A percentile compares a stretch with the other conserved stretches of the same genome.
Conservation (phyloP, 1,139 yeast species). For the Dujonia santamariae region DNA sequence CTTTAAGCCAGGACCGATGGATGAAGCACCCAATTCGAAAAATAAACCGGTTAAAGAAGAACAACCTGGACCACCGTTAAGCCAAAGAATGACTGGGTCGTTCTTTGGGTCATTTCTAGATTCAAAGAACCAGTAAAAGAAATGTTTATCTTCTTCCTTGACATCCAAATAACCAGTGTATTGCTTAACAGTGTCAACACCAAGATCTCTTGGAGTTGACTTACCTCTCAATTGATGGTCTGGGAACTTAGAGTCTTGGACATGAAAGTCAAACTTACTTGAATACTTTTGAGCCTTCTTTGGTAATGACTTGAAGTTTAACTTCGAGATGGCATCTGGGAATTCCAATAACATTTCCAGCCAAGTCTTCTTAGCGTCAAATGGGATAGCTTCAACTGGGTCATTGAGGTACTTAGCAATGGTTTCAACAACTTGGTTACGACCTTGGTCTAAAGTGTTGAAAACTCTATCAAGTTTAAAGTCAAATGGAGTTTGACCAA, state of each 20-base stretch:
- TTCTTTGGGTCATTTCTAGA: constrained; percentile 43
- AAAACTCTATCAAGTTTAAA: constrained; percentile 14
- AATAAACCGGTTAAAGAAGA: constrained; percentile 42
- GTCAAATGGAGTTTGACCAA: constrained; percentile 27
- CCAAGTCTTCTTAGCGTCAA: constrained; percentile 54
- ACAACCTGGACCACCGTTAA: constrained; percentile 49
- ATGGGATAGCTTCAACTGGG: constrained; percentile 44
- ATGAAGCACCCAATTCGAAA: constrained; percentile 43
- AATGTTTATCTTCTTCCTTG: constrained; percentile 78
- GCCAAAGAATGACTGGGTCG: constrained; percentile 45
- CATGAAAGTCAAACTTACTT: constrained; percentile 56
- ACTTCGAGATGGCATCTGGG: constrained; percentile 48
- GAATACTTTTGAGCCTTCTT: constrained; percentile 35
- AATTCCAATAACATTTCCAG: constrained; percentile 55
- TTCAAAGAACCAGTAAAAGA: constrained; percentile 45
- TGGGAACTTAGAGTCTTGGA: constrained; percentile 42
- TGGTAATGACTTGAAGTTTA: constrained; percentile 51
- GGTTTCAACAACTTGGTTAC: constrained; percentile 20
- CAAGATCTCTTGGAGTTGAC: constrained; percentile 56
- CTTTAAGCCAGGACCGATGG: constrained; percentile 31
- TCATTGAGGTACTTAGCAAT: constrained; percentile 42
- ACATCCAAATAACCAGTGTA: constrained; percentile 87
- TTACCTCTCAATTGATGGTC: constrained; percentile 63
- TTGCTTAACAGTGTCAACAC: constrained; percentile 77
- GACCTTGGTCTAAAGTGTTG: constrained; percentile 14